Percentiles rank a stretch among this genome's conserved stretches.
phyloP scores from a whole-genome alignment of 2,329 filamentous ascomycete genomes.

The Sclerotinia spermophila region DNA sequence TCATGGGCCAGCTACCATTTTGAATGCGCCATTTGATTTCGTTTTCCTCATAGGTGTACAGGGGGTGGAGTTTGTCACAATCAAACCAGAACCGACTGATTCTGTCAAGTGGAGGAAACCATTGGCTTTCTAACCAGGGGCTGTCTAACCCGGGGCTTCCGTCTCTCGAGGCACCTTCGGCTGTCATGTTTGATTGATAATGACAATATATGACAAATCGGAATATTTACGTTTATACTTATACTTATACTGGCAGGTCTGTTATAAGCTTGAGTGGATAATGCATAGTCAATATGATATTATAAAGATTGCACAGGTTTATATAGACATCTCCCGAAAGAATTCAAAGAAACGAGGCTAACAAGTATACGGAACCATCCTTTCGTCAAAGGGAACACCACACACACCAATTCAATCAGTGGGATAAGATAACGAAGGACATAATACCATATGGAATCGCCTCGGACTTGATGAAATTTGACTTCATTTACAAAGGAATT shows the following conservation, averaged over 20 bases:
- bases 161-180: background rate
- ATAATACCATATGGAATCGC: background rate
- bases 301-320: background rate
- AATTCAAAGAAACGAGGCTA: background rate
- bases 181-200: background rate
- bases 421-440: background rate
- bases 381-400: background rate
- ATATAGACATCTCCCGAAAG: background rate
- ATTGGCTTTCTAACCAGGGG: conserved; percentile 1
- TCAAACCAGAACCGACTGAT: rapidly evolving
- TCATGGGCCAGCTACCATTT: background rate
- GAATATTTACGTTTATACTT: no score
- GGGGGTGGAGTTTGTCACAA: rapidly evolving
- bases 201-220: no score
- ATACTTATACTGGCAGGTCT: background rate
- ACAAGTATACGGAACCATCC: background rate
- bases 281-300: background rate
- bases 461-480: background rate
- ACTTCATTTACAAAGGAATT: no score
- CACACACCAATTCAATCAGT: background rate
- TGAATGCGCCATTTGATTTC: rapidly evolving
- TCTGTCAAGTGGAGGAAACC: background rate
- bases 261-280: background rate
- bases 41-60: background rate
- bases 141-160: background rate